Evolutionary conservation across 306 rosid genomes (phyloP).

Genomic region (Dalbergia cultrata): DNA sequence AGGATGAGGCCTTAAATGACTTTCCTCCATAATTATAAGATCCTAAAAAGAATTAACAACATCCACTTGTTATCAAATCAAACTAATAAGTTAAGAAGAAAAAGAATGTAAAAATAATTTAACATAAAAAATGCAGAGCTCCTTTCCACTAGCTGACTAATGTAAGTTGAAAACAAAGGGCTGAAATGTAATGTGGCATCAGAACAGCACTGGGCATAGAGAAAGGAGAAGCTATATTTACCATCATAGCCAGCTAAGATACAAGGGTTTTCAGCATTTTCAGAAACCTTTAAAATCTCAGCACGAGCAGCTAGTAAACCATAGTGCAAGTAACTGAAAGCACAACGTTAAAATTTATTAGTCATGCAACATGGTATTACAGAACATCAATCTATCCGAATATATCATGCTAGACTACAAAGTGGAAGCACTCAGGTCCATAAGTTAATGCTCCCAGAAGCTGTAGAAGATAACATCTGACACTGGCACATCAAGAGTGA

Average conservation of each 20-base stretch:
- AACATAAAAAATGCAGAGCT: neutral
- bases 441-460: constrained; percentile 28
- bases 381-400: constrained; percentile 27
- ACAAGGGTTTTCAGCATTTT: constrained; percentile 80
- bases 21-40: constrained; percentile 81
- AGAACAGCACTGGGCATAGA: constrained; percentile 19
- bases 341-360: constrained; percentile 44
- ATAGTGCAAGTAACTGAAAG: constrained; percentile 84
- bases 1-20: constrained; percentile 65
- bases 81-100: constrained; percentile 27
- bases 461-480: constrained; percentile 29
- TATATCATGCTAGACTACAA: constrained; percentile 25
- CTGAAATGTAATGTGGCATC: constrained; percentile 23
- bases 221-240: constrained; percentile 53
- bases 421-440: constrained; percentile 14
- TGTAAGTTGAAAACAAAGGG: constrained; percentile 26
- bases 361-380: constrained; percentile 24
- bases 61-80: constrained; percentile 11
- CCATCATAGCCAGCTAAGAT: constrained; percentile 83
- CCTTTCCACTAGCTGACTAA: constrained; percentile 2
- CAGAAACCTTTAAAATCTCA: constrained; percentile 82
- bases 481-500: constrained; percentile 34
- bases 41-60: constrained; percentile 54
- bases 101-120: neutral
- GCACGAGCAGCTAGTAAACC: constrained; percentile 99